Evolutionary conservation across 2,329 filamentous ascomycete genomes (phyloP).

Genomic region (Metarhizium humberi): DNA sequence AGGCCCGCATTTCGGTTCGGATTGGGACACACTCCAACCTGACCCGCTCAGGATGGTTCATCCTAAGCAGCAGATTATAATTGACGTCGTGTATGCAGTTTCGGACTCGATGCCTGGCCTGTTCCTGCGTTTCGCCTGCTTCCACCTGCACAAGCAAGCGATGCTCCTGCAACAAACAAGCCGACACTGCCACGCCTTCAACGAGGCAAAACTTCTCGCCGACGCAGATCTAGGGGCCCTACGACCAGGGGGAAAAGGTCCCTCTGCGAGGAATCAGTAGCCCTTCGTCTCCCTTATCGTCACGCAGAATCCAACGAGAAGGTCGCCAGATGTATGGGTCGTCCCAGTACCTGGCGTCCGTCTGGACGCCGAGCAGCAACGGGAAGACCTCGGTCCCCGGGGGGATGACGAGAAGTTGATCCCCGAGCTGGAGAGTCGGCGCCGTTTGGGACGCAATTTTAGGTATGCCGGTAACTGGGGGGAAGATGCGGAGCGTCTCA

Average conservation of each 20-base stretch:
- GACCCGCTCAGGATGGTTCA: background rate
- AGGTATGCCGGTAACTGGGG: conserved; percentile 16
- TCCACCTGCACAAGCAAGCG: background rate
- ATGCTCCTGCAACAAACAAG: background rate
- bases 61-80: background rate
- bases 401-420: conserved; percentile 2
- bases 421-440: conserved; percentile 2
- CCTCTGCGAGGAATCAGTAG: background rate
- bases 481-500: conserved; percentile 33
- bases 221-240: background rate
- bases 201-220: background rate
- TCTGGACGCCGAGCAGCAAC: conserved; percentile 3
- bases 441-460: conserved; percentile 15
- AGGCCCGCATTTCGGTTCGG: too few species aligned
- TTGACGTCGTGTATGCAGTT: background rate
- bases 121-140: background rate
- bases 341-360: conserved; percentile 2
- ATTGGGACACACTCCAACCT: background rate
- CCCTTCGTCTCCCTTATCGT: background rate
- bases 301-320: background rate
- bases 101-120: background rate
- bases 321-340: background rate
- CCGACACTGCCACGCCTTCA: background rate
- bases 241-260: background rate
- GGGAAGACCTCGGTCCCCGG: conserved; percentile 4